Conservation (phyloP, 345 rosid species). For the Geranium brycei region DNA sequence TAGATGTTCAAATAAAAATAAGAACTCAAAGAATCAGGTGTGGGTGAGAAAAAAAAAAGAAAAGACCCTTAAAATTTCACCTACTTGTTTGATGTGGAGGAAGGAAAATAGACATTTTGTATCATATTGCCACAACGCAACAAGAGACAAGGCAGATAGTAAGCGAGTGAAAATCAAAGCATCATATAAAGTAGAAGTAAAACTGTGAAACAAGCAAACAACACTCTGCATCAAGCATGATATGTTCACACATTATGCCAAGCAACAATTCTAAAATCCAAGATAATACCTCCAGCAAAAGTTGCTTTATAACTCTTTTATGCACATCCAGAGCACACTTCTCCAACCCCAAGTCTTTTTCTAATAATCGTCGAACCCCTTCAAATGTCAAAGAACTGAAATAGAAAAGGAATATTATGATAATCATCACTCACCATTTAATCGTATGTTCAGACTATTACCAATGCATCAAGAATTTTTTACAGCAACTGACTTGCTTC, state of each 20-base stretch:
- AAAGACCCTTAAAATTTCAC: no score
- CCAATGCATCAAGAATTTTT: background rate
- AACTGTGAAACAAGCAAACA: background rate
- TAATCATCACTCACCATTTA: background rate
- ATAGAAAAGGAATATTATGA: background rate
- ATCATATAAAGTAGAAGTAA: background rate
- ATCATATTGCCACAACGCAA: background rate
- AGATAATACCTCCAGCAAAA: slow-evolving; percentile 39
- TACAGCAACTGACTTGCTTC: background rate
- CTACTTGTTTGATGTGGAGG: background rate
- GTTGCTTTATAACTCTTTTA: slow-evolving; percentile 56
- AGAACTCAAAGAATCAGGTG: no score
- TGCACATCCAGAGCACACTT: slow-evolving; percentile 56
- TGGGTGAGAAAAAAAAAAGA: no score
- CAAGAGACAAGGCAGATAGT: background rate
- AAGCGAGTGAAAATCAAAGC: background rate
- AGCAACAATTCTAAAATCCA: background rate
- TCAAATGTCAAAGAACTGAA: slow-evolving; percentile 65
- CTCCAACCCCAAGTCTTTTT: slow-evolving; percentile 68
- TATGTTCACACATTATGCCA: background rate
- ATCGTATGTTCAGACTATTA: background rate
- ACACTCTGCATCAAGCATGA: background rate
- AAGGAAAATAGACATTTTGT: no score
- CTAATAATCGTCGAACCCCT: slow-evolving; percentile 73
- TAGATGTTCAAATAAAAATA: background rate